Conservation (phyloP, 1,284 basidiomycete genomes). For the Trichosporon coremiiforme region DNA sequence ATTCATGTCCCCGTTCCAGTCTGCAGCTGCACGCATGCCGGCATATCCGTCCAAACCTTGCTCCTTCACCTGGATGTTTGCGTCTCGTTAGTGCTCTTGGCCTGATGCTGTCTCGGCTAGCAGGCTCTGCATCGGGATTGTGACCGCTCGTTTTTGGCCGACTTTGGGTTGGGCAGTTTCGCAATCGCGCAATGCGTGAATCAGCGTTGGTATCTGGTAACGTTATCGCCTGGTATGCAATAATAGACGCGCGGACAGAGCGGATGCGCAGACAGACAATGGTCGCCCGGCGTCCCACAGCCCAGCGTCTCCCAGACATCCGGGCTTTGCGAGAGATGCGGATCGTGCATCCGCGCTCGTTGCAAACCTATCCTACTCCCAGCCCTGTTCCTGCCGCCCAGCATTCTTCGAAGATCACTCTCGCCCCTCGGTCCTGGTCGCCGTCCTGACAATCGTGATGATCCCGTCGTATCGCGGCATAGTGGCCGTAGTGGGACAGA, state of each 20-base stretch:
- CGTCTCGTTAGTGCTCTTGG: not conserved
- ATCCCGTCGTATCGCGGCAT: not conserved
- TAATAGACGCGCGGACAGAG: no score
- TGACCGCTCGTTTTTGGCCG: not conserved
- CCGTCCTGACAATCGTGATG: not conserved
- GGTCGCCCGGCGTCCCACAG: not conserved
- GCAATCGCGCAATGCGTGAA: not conserved
- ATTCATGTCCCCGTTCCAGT: slow-evolving; percentile 7
- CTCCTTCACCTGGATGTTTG: not conserved
- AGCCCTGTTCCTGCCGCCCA: not conserved
- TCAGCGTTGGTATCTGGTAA: not conserved
- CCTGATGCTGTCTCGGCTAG: not conserved
- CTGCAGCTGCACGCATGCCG: not conserved
- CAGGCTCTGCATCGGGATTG: not conserved
- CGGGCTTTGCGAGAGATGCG: not conserved
- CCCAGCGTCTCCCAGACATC: not conserved
- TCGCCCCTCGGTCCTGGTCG: not conserved
- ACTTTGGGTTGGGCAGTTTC: slow-evolving; percentile 10
- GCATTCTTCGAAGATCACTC: slow-evolving; percentile 5
- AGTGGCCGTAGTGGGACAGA: not conserved
- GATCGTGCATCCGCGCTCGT: not conserved
- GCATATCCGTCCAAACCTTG: not conserved
- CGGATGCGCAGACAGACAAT: no score
- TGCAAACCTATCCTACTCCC: no score
- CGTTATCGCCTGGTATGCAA: not conserved